A percentile compares a stretch with the other conserved stretches of the same genome.
Evolutionary conservation across 371 early-diverging fungal genomes (phyloP).

Genomic region (Mortierella sp.): DNA sequence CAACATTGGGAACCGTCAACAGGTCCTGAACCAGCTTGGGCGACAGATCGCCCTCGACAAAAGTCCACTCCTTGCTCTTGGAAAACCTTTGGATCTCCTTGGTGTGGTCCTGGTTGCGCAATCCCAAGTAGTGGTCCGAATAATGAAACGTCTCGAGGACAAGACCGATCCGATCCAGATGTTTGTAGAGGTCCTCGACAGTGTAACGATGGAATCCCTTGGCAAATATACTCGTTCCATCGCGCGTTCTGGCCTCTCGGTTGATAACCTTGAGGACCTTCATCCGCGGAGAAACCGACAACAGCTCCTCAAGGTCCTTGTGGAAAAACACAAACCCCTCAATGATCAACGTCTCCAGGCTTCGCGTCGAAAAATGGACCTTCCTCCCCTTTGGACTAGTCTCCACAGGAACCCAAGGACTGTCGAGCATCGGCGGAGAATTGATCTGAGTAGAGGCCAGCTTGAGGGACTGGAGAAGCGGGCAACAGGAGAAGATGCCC

Average conservation of each 20-base stretch:
- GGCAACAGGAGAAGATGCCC: neutral
- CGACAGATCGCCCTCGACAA: neutral
- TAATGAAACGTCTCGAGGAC: neutral
- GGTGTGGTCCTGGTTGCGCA: too few relatives aligned
- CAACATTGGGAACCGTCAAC: neutral
- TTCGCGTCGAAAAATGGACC: neutral
- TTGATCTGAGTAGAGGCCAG: neutral
- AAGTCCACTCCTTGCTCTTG: neutral
- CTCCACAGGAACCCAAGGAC: neutral
- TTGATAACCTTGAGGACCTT: neutral
- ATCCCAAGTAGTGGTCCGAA: neutral
- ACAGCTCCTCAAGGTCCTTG: neutral
- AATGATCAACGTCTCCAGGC: neutral
- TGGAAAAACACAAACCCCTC: neutral
- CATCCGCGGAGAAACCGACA: neutral
- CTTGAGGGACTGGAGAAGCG: neutral
- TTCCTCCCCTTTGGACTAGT: neutral
- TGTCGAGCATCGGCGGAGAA: neutral
- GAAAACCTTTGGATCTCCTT: too few relatives aligned
- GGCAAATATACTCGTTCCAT: neutral
- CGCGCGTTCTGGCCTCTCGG: neutral
- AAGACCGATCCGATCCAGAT: neutral
- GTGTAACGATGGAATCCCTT: neutral
- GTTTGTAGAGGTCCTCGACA: neutral
- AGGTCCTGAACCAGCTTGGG: neutral